Conservation (phyloP, 768 basidiomycete genomes). For the Collybia mongolica region DNA sequence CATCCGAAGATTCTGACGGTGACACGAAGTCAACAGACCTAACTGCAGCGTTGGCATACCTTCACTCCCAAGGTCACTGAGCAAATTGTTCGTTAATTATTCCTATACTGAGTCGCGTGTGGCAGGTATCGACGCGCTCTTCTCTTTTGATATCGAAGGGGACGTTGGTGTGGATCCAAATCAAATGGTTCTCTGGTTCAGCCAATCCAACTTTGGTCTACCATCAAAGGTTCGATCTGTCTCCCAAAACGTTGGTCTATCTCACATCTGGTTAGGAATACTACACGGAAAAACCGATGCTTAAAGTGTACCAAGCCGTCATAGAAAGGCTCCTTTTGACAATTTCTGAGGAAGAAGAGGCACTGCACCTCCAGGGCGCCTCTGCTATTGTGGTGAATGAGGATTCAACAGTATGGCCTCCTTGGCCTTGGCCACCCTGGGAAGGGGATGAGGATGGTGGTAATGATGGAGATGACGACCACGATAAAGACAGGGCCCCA, state of each 20-base stretch:
- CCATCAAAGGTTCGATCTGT: slow-evolving; percentile 71
- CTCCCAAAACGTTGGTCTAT: background rate
- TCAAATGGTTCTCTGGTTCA: slow-evolving; percentile 82
- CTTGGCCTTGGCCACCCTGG: slow-evolving; percentile 89
- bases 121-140: slow-evolving; percentile 73
- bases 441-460: slow-evolving; percentile 58
- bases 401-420: slow-evolving; percentile 61
- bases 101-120: background rate
- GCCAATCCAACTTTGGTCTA: slow-evolving; percentile 76
- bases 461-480: slow-evolving; percentile 42
- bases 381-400: slow-evolving; percentile 27
- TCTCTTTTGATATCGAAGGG: slow-evolving; percentile 84
- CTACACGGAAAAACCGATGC: slow-evolving; percentile 72
- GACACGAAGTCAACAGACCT: slow-evolving; percentile 50
- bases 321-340: slow-evolving; percentile 64
- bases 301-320: slow-evolving; percentile 69
- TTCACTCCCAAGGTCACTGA: slow-evolving; percentile 78
- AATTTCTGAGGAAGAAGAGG: slow-evolving; percentile 52
- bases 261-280: slow-evolving; percentile 61
- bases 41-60: slow-evolving; percentile 80
- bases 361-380: slow-evolving; percentile 7
- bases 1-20: slow-evolving; percentile 11
- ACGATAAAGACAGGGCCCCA: slow-evolving; percentile 43
- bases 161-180: slow-evolving; percentile 87
- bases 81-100: background rate